Evolutionary conservation across 1,139 yeast genomes (phyloP).

Genomic region (Debaryomyces psychrophilus): DNA sequence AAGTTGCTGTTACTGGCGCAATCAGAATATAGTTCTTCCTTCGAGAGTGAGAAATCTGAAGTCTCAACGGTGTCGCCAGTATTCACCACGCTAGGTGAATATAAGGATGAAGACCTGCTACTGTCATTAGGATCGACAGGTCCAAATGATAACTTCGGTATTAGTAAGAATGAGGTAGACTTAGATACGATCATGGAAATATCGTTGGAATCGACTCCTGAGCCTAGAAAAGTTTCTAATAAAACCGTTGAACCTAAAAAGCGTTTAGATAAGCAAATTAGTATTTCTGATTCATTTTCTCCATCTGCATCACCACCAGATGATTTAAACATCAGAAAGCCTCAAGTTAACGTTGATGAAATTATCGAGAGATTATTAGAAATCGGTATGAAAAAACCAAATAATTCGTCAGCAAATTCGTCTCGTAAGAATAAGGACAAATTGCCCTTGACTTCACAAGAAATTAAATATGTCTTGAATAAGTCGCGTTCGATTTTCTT

Average conservation of each 20-base stretch:
- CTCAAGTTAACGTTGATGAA: conserved; percentile 52
- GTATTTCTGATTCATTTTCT: conserved; percentile 31
- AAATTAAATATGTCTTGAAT: conserved; percentile 65
- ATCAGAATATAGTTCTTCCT: conserved; percentile 33
- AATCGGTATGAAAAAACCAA: conserved; percentile 37
- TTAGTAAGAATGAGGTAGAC: conserved; percentile 9
- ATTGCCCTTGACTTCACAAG: conserved; percentile 51
- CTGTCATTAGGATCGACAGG: conserved; percentile 37
- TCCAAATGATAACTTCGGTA: conserved; percentile 1
- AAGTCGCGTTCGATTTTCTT: conserved; percentile 86
- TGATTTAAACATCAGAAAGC: conserved; percentile 11
- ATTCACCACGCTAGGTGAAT: conserved; percentile 35
- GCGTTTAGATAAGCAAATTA: not conserved
- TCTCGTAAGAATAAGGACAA: conserved; percentile 42
- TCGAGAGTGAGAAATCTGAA: conserved; percentile 37
- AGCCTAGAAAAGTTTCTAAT: conserved; percentile 20
- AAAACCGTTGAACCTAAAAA: not conserved
- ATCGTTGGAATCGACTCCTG: conserved; percentile 42
- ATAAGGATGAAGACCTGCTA: conserved; percentile 44
- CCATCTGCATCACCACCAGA: conserved; percentile 25
- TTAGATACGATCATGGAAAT: conserved; percentile 50
- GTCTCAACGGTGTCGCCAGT: conserved; percentile 33
- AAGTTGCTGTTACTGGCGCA: conserved; percentile 5
- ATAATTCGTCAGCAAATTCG: conserved; percentile 21
- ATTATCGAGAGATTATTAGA: conserved; percentile 58